Conservation (phyloP, 768 basidiomycete species). For the Vararia minispora region DNA sequence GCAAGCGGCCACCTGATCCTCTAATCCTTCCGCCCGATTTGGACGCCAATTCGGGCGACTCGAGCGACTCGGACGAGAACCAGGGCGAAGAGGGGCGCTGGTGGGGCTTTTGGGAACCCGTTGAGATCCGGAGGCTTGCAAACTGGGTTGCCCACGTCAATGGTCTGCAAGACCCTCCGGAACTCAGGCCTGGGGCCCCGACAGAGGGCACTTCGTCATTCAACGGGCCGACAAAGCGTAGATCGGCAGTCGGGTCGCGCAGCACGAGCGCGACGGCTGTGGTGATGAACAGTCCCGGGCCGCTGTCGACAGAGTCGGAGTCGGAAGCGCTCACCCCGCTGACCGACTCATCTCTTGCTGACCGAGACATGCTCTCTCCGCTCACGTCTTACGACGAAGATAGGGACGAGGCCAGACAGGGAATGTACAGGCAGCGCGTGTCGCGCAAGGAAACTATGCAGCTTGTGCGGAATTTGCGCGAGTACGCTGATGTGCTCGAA, state of each 20-base stretch:
- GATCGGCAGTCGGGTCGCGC: too few relatives aligned
- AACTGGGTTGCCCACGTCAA: slow-evolving; percentile 51
- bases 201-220: not conserved
- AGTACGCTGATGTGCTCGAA: slow-evolving; percentile 49
- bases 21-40: slow-evolving; percentile 1
- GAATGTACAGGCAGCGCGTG: slow-evolving; percentile 13
- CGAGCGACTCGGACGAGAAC: slow-evolving; percentile 22
- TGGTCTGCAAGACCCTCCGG: slow-evolving; percentile 25
- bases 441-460: slow-evolving; percentile 25
- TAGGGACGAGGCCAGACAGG: slow-evolving; percentile 7
- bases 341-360: slow-evolving; percentile 10
- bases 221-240: not conserved
- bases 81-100: slow-evolving; percentile 42
- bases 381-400: too few relatives aligned
- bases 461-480: slow-evolving; percentile 42
- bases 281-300: slow-evolving; percentile 14
- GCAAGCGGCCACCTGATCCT: slow-evolving; percentile 31
- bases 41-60: slow-evolving; percentile 9
- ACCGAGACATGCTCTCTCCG: too few relatives aligned
- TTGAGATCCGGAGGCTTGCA: slow-evolving; percentile 52
- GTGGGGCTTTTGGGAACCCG: slow-evolving; percentile 66
- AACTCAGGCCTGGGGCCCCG: too few relatives aligned
- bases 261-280: too few relatives aligned
- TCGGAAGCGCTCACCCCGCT: slow-evolving; percentile 8
- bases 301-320: slow-evolving; percentile 3